Conservation (phyloP, 192 early-diverging fungal genomes). For the Oehlia diaphana region DNA sequence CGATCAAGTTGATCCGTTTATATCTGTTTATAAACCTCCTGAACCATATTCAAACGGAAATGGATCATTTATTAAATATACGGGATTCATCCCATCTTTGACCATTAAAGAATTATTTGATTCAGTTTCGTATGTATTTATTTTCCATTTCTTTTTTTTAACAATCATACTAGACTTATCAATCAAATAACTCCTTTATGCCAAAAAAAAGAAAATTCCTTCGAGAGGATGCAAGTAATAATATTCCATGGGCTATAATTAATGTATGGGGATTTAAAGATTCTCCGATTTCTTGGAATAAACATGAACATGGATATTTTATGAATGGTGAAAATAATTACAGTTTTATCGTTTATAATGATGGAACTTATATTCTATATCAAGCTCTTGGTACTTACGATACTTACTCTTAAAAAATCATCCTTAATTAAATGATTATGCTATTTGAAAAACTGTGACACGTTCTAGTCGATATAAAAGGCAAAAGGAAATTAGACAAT, state of each 20-base stretch:
- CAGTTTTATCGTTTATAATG: conserved; percentile 41
- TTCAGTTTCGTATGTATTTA: conserved; percentile 30
- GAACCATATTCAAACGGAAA: conserved; percentile 17
- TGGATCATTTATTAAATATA: conserved; percentile 28
- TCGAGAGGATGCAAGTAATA: background rate
- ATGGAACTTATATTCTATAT: conserved; percentile 20
- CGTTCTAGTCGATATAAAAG: no score
- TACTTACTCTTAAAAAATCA: background rate
- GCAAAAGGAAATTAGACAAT: no score
- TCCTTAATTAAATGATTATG: no score
- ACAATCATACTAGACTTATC: background rate
- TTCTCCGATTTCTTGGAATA: conserved; percentile 46
- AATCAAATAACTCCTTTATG: background rate
- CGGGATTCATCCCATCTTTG: conserved; percentile 40
- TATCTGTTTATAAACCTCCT: conserved; percentile 40
- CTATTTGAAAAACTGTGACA: no score
- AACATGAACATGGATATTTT: conserved; percentile 41
- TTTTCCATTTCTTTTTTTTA: background rate
- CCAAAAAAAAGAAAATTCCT: conserved; percentile 19
- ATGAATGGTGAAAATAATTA: conserved; percentile 47
- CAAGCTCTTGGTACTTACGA: conserved; percentile 23
- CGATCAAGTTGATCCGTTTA: conserved; percentile 41
- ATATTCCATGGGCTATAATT: conserved; percentile 36
- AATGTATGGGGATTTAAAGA: conserved; percentile 49
- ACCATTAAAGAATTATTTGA: conserved; percentile 35